These are phyloP conservation scores for Cryphonectria naterciae DNA, from an alignment of 2,329 filamentous ascomycete genomes.

Conservation along the genomic window DNA sequence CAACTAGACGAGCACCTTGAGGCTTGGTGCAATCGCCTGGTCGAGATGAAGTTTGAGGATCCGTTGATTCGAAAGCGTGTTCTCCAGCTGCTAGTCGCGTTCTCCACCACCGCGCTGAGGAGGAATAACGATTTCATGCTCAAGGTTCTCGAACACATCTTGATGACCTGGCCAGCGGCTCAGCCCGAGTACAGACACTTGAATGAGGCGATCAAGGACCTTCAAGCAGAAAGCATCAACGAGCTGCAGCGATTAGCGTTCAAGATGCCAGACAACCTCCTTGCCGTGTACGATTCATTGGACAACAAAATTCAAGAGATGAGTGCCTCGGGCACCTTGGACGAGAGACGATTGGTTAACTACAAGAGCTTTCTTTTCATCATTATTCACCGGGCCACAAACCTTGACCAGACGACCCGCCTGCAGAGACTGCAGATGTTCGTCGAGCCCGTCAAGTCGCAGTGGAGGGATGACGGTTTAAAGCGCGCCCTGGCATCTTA, in stretches of 20 bases:
- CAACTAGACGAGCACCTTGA: conserved; percentile 68
- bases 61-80: conserved; percentile 82
- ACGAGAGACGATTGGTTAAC: conserved; percentile 83
- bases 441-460: conserved; percentile 76
- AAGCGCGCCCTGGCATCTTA: conserved; percentile 74
- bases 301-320: conserved; percentile 83
- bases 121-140: conserved; percentile 81
- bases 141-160: conserved; percentile 86
- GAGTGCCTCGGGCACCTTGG: conserved; percentile 70
- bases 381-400: conserved; percentile 85
- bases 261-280: conserved; percentile 88
- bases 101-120: conserved; percentile 80
- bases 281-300: conserved; percentile 85
- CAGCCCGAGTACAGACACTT: conserved; percentile 73
- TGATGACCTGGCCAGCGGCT: conserved; percentile 78
- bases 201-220: conserved; percentile 86
- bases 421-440: conserved; percentile 75
- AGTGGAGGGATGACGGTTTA: conserved; percentile 77
- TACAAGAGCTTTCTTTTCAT: conserved; percentile 92
- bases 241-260: conserved; percentile 88
- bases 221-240: conserved; percentile 82
- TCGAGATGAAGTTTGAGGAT: conserved; percentile 77
- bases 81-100: conserved; percentile 80
- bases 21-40: conserved; percentile 72
- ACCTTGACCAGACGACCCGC: conserved; percentile 72